Conservation (phyloP, 164 flowering plant genomes). For the Euptelea pleiosperma region DNA sequence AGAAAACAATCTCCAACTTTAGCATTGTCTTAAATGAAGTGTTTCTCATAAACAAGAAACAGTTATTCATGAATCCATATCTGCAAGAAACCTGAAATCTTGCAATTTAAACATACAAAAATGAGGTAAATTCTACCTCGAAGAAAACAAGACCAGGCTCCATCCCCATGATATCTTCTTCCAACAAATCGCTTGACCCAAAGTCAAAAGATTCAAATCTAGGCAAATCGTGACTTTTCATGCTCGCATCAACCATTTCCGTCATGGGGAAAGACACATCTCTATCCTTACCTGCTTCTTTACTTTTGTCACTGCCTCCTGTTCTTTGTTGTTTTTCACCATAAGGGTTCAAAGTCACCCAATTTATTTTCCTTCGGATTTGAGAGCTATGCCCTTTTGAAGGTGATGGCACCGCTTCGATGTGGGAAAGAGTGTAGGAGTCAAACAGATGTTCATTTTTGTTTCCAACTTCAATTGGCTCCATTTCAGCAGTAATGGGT, state of each 20-base stretch:
- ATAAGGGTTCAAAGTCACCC: constrained; percentile 81
- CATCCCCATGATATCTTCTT: constrained; percentile 83
- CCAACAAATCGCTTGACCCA: constrained; percentile 71
- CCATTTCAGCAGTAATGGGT: constrained; percentile 92
- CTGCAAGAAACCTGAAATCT: not conserved
- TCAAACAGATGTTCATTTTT: constrained; percentile 67
- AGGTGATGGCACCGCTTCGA: constrained; percentile 45
- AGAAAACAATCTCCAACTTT: no score
- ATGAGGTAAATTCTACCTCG: constrained; percentile 52
- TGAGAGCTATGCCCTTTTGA: constrained; percentile 41
- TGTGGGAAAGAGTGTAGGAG: constrained; percentile 66
- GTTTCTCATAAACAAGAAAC: not conserved
- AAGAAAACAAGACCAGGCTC: constrained; percentile 95
- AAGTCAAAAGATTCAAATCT: constrained; percentile 65
- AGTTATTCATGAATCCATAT: not conserved
- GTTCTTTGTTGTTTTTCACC: constrained; percentile 53
- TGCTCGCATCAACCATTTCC: constrained; percentile 15
- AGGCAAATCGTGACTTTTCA: constrained; percentile 36
- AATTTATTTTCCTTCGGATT: constrained; percentile 65
- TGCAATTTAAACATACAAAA: not conserved
- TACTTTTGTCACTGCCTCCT: constrained; percentile 22
- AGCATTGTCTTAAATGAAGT: no score
- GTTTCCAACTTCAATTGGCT: constrained; percentile 75
- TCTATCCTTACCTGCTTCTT: constrained; percentile 22
- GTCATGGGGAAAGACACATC: constrained; percentile 15